Evolutionary conservation across 495 filamentous ascomycete genomes (phyloP), one percentile per base, ranked within the genome.

Genomic region (Xylaria cubensis): DNA sequence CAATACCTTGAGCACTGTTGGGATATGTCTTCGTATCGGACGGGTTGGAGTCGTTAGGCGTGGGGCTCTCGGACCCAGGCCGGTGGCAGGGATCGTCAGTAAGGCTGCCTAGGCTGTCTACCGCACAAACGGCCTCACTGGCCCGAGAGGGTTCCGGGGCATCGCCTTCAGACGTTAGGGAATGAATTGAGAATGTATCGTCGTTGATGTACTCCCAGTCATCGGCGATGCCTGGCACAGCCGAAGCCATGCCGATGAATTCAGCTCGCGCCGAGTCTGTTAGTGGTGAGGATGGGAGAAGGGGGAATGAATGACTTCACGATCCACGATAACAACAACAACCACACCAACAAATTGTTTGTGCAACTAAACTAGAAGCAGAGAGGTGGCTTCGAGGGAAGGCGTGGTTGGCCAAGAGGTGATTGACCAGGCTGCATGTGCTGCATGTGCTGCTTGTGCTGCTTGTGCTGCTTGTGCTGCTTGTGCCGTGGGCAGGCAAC

Each of bases 181-280:
- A 80, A 12, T 74, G 64, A 56, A 80, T 65, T 4, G 78, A 80
- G 29, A 72, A 56, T 44, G 70, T 69, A 21, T 78, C 78, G 61
- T 58, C 73, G 10, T 55, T 48, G 15, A 80, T 50, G 34, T 76
- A 70, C 67, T 76, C 73, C 78, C 78, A 80, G 64, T 74, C 76
- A 13, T 76, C 72, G 5, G 74, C 74, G 6, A 77, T 58, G 19
- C 7, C 21, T 19, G 24, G n/a, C 10, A 21, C 6, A 59, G 36
- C 29, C 6, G 58, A 5, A 44, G 29, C 68, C 68, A 70, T 70
- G 46, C 19, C 34, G n/a, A 32, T 13, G 21, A 21, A 51, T 63
- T 46, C 56, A 24, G 36, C 59, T 19, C 8, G 6, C 10, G 1
- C 4, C 12, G 26, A 39, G 59, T 34, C 10, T 39, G 36, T 36